phyloP scores from a whole-genome alignment of 257 asterid genomes.

The Solanum ossicruentum region DNA sequence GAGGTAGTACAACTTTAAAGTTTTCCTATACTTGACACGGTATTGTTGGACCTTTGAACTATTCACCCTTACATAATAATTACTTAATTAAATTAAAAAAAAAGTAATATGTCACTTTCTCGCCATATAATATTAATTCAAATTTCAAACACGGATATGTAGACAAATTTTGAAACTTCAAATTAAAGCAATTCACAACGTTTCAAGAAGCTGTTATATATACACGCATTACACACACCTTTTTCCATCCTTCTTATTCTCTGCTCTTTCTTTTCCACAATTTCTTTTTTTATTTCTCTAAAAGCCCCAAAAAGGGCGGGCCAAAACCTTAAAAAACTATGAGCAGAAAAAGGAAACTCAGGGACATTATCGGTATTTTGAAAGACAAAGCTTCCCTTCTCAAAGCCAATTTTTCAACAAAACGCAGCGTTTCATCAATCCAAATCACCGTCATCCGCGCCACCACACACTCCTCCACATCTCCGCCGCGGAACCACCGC shows the following conservation, averaged over 20 bases:
- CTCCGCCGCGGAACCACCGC: constrained; percentile 21
- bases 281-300: background rate
- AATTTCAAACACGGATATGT: background rate
- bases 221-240: background rate
- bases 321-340: background rate
- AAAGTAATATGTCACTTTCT: background rate
- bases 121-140: background rate
- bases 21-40: background rate
- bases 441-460: constrained; percentile 19
- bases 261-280: background rate
- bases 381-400: constrained; percentile 26
- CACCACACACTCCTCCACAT: constrained; percentile 13
- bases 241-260: background rate
- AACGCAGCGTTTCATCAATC: constrained; percentile 5
- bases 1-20: background rate
- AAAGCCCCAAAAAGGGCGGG: background rate
- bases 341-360: constrained; percentile 1
- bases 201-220: background rate
- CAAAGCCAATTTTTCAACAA: constrained; percentile 19
- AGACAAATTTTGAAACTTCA: background rate
- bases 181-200: background rate
- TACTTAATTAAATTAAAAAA: background rate
- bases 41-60: background rate
- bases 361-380: constrained; percentile 14
- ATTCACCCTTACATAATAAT: background rate